A percentile compares a stretch with the other conserved stretches of the same genome.
Evolutionary conservation across 2,329 filamentous ascomycete genomes (phyloP).

Genomic region (Epichloe typhina): DNA sequence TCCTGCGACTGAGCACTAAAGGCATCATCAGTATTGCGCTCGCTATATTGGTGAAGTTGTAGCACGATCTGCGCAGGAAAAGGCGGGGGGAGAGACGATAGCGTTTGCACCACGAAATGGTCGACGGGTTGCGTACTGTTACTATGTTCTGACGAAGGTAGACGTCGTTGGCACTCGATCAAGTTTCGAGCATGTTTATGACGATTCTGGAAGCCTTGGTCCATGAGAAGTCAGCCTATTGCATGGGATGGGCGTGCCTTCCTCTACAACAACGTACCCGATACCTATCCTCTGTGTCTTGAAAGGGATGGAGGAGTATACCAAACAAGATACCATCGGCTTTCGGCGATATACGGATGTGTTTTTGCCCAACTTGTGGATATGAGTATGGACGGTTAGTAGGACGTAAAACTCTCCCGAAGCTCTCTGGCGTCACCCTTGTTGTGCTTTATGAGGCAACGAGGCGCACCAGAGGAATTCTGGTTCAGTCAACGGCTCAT

Average conservation of each 20-base stretch:
- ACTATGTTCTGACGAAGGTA: background rate
- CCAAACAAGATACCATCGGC: constrained; percentile 2
- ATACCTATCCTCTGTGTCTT: background rate
- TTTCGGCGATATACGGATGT: constrained; percentile 6
- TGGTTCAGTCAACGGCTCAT: background rate
- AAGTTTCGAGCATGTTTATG: constrained; percentile 3
- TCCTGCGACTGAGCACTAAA: too few relatives aligned
- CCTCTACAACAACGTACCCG: constrained; percentile 7
- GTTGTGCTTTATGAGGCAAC: background rate
- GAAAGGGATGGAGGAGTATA: background rate
- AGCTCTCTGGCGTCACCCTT: constrained; percentile 1
- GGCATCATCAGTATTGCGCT: too few relatives aligned
- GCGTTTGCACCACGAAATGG: background rate
- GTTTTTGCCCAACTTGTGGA: constrained; percentile 7
- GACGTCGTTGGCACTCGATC: background rate
- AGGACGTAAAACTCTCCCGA: constrained; percentile 1
- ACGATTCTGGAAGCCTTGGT: constrained; percentile 9
- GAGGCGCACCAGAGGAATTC: background rate
- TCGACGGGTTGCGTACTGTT: background rate
- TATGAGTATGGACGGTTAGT: constrained; percentile 5
- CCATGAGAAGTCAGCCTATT: constrained; percentile 10
- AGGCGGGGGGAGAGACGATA: too few relatives aligned
- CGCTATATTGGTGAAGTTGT: background rate
- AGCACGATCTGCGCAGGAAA: background rate
- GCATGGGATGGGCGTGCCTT: constrained; percentile 14